These are phyloP conservation scores for Pterocarpus santalinus DNA, from an alignment of 306 rosid genomes.

Conservation along the genomic window DNA sequence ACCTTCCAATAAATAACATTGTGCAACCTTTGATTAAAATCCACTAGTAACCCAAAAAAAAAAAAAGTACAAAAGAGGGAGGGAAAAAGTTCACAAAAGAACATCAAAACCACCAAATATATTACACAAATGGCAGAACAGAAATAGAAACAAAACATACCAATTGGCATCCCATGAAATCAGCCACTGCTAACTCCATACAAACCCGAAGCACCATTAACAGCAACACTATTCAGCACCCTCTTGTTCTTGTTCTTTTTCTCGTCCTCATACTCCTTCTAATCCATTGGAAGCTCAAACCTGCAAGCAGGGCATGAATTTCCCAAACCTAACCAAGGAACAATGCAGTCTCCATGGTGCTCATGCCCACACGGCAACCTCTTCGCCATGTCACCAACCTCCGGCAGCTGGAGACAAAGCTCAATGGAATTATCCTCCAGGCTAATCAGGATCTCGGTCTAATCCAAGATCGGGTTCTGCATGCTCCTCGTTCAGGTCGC, in stretches of 20 bases:
- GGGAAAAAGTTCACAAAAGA: constrained; percentile 30
- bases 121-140: constrained; percentile 48
- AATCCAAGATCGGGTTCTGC: constrained; percentile 82
- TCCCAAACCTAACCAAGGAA: constrained; percentile 75
- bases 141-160: constrained; percentile 47
- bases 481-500: constrained; percentile 73
- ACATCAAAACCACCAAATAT: constrained; percentile 42
- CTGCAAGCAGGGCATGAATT: constrained; percentile 90
- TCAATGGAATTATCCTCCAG: constrained; percentile 85
- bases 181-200: constrained; percentile 59
- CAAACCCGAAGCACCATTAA: constrained; percentile 70
- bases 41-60: constrained; percentile 35
- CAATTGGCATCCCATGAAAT: constrained; percentile 51
- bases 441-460: constrained; percentile 88
- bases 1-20: constrained; percentile 53
- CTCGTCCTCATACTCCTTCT: constrained; percentile 72
- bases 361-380: constrained; percentile 80
- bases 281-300: constrained; percentile 83
- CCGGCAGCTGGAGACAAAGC: constrained; percentile 71
- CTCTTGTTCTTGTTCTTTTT: constrained; percentile 52
- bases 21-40: constrained; percentile 46
- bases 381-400: constrained; percentile 71
- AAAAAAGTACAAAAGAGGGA: too few relatives aligned
- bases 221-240: constrained; percentile 34
- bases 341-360: constrained; percentile 84